Evolutionary conservation across 1,284 basidiomycete genomes (phyloP).

Genomic region (Fomitopsis schrenkii): DNA sequence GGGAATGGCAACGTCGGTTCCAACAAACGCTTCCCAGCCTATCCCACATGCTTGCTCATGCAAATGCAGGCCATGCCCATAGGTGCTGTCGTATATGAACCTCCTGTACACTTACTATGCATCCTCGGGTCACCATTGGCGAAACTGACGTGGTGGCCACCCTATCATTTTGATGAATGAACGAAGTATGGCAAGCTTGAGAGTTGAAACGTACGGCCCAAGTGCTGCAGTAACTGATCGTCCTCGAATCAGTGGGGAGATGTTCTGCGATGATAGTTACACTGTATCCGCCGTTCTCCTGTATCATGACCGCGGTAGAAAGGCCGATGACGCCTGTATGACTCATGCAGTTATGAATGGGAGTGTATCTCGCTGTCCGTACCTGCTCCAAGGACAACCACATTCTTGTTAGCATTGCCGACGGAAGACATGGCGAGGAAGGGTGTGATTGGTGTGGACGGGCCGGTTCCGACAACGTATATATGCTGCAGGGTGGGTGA

Average conservation of each 20-base stretch:
- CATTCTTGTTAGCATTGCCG: neutral
- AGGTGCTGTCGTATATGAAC: neutral
- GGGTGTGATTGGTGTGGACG: neutral
- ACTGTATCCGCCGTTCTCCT: constrained; percentile 49
- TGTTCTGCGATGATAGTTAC: constrained; percentile 68
- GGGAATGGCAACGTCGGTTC: no score
- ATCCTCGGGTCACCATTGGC: constrained; percentile 45
- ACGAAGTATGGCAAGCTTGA: neutral
- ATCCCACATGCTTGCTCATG: neutral
- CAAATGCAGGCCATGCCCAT: neutral
- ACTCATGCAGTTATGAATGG: neutral
- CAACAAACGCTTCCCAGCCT: no score
- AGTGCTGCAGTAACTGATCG: constrained; percentile 63
- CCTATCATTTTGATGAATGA: constrained; percentile 26
- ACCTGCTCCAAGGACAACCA: constrained; percentile 7
- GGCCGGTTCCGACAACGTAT: neutral
- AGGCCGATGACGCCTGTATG: constrained; percentile 63
- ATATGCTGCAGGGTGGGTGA: neutral
- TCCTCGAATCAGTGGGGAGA: constrained; percentile 60
- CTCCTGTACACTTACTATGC: constrained; percentile 36
- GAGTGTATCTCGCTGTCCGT: neutral
- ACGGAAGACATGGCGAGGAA: neutral
- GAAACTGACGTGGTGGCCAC: constrained; percentile 67
- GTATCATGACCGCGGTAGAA: constrained; percentile 62
- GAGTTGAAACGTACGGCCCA: constrained; percentile 60